These are phyloP conservation scores for Nowakowskiella sp. DNA, from an alignment of 192 early-diverging fungal species.

Conservation along the genomic window DNA sequence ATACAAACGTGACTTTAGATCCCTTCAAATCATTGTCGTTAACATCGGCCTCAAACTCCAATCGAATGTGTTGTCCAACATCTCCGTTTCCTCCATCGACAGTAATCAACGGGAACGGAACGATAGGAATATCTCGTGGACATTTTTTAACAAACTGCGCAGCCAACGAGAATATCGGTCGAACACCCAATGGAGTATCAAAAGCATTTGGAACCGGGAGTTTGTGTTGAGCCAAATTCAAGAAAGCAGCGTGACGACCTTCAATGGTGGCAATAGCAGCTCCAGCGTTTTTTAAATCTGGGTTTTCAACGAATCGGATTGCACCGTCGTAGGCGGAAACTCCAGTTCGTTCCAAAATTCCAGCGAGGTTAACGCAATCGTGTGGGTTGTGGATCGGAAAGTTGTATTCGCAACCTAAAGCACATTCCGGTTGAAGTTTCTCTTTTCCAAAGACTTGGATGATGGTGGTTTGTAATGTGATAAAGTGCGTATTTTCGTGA, in stretches of 20 bases:
- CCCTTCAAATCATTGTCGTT: neutral
- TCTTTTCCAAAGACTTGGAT: conserved; percentile 22
- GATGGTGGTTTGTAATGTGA: conserved; percentile 15
- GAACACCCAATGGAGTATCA: conserved; percentile 36
- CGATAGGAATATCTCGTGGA: conserved; percentile 26
- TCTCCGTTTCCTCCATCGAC: no score
- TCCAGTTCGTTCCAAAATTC: conserved; percentile 40
- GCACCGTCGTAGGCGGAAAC: conserved; percentile 45
- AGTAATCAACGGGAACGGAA: conserved; percentile 23
- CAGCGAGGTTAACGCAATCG: conserved; percentile 31
- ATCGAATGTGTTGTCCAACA: conserved; percentile 8
- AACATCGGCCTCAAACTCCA: conserved; percentile 10
- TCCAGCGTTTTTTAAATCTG: conserved; percentile 39
- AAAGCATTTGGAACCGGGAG: conserved; percentile 31
- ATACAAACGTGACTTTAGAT: conserved; percentile 7
- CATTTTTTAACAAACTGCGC: conserved; percentile 37
- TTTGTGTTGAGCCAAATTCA: conserved; percentile 27
- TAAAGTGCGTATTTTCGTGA: conserved; percentile 33
- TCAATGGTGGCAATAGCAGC: conserved; percentile 47
- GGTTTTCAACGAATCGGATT: conserved; percentile 22
- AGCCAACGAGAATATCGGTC: conserved; percentile 37
- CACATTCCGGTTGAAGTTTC: conserved; percentile 22
- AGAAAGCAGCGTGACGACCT: conserved; percentile 41
- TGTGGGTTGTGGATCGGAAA: conserved; percentile 29
- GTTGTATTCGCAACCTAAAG: conserved; percentile 18